Evolutionary conservation across 495 filamentous ascomycete genomes (phyloP), one percentile per base, ranked within the genome.

Genomic region (Penicillium paxilli): DNA sequence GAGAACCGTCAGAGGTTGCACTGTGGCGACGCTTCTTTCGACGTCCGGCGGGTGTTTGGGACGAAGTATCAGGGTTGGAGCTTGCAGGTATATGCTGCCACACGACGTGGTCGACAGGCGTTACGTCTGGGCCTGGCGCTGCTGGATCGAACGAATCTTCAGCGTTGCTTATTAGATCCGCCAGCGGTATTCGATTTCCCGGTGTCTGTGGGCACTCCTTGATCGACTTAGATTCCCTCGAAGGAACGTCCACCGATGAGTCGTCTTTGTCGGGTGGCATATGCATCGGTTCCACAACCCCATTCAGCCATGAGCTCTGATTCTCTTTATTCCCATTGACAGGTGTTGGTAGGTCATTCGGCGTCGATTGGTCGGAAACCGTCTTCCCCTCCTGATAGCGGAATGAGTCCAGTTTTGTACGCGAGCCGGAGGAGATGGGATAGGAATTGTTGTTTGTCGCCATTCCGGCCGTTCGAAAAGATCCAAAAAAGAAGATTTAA

Each of bases 1-100:
- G 87, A 8, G 90, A 90, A 14, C 86, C 86, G n/a, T 77, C 73
- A 0, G 90, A 89, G 9, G 92, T 92, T 7, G 92, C 94, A 69
- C 88, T 92, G 64, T 86, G 79, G 4, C 88, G 86, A 46, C 91
- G 81, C 68, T 96, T 96, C 55, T 61, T 82, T 70, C 65, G 78
- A 76, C 60, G 80, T 71, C 47, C 72, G 42, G 73, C 80, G 40
- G 76, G 83, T 52, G 70, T 78, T 59, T 71, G 78, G 30, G 63
- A 73, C 32, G 62, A 69, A 2, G 56, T 52, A 58, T 67, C 65
- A 12, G 68, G 61, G 59, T 78, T 66, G 47, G 76, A 78, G 50
- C 75, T 83, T 12, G 60, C 59, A 28, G 80, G 77, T 6, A 73
- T 70, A 65, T 84, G 77, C 38, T 87, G 78, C 89, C 89, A 92